These are phyloP conservation scores for Erythrophleum ivorense DNA, from an alignment of 331 rosid genomes.

Conservation along the genomic window DNA sequence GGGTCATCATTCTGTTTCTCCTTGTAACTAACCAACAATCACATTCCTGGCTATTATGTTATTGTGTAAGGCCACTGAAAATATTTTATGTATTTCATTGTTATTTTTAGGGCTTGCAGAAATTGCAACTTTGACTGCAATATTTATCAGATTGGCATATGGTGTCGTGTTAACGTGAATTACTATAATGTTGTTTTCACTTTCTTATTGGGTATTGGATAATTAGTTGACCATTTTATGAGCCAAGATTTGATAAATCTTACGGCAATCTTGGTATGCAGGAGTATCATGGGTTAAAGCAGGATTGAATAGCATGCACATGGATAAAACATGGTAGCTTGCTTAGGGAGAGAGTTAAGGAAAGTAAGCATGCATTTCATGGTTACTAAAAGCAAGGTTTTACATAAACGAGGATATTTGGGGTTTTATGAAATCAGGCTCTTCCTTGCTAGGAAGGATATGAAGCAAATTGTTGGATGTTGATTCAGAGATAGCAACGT, in stretches of 20 bases:
- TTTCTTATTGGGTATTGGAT: constrained; percentile 26
- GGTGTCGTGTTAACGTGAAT: constrained; percentile 3
- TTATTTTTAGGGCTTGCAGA: background rate
- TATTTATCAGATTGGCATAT: constrained; percentile 19
- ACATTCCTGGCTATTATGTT: background rate
- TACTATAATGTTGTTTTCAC: background rate
- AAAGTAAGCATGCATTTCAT: constrained; percentile 18
- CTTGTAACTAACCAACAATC: background rate
- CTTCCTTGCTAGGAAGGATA: background rate
- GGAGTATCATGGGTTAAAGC: constrained; percentile 18
- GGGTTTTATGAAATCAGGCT: constrained; percentile 33
- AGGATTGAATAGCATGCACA: constrained; percentile 23
- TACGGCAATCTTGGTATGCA: constrained; percentile 26
- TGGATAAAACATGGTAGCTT: background rate
- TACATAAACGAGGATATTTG: constrained; percentile 29
- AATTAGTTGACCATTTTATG: constrained; percentile 22
- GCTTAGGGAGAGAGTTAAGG: background rate
- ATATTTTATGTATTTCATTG: background rate
- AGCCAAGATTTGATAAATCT: constrained; percentile 4
- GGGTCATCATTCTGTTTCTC: background rate
- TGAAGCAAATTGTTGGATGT: constrained; percentile 18
- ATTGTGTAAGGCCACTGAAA: background rate
- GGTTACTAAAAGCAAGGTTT: constrained; percentile 2
- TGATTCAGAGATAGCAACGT: background rate
- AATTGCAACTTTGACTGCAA: constrained; percentile 11